Base-by-base conservation (phyloP, 805 yeast species). In the Jamesozyma piceae region DNA sequence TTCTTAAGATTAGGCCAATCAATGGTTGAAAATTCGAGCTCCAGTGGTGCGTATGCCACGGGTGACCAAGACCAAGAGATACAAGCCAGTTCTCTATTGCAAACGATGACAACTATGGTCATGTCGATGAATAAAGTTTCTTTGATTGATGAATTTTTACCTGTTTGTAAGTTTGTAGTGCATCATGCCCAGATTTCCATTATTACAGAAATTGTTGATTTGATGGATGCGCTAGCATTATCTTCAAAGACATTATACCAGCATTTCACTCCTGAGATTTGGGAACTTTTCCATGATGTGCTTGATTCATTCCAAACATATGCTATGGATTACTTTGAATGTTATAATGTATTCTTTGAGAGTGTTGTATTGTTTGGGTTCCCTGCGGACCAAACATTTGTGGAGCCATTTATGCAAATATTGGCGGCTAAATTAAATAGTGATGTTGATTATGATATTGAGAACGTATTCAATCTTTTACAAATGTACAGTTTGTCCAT, bases 61-160 rank as follows among this genome's bases (percentile, higher is more conserved):
- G 71, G 67, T 10, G 73, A 67, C 33, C 69, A 72, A 33, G 88
- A 80, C 47, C 81, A 80, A 54, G 81, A 80, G 43, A 70, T 74
- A 53, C 85, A 84, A 42, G 84, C 80, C 0, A 69, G 75, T 39
- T 86, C 87, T 2, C 65, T 81, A 31, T 57, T 83, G 43, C 78
- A 78, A 53, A 82, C 89, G 5, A 75, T 84, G 75, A 73, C 80
- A 15, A 81, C 90, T 0, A 82, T 84, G 68, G 69, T 80, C 6
- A 66, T 79, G 49, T 75, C 86, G 1, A 81, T 82, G 77, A 76
- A 78, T 3, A 67, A 68, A 30, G 77, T 68, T 6, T 68, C 69
- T 42, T 63, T 82, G 41, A 74, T 78, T 44, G 71, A 70, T 29
- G 72, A 73, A 5, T 71, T 82, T 47, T 57, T 69, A 13, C 83